A percentile compares a stretch with the other conserved stretches of the same genome.
Evolutionary conservation across 139 green algal genomes (phyloP).

Genomic region (Micractinium conductrix): DNA sequence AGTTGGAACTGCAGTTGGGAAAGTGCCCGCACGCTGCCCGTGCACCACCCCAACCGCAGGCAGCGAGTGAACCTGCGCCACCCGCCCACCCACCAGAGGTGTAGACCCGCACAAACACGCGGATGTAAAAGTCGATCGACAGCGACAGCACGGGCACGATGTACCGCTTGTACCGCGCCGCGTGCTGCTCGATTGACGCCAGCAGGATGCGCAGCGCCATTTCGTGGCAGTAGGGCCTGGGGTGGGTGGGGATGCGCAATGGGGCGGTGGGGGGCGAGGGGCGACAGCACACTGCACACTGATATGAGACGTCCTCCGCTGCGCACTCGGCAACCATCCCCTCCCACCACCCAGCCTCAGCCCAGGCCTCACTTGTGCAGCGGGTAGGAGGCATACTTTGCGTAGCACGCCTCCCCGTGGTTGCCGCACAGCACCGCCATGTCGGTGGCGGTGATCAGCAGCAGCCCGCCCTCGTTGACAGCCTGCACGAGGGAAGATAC

Average conservation of each 20-base stretch:
- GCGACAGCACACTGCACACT: background rate
- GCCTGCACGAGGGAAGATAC: conserved; percentile 12
- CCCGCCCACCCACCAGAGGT: conserved; percentile 68
- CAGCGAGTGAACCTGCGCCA: too few species aligned
- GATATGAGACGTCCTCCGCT: background rate
- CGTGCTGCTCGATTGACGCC: conserved; percentile 83
- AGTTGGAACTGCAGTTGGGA: too few species aligned
- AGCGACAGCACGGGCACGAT: conserved; percentile 93
- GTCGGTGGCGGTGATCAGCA: conserved; percentile 96
- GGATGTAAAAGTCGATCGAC: conserved; percentile 97
- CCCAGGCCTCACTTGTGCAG: conserved; percentile 69
- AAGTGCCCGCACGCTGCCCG: too few species aligned
- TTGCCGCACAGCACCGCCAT: conserved; percentile 99
- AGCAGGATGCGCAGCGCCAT: conserved; percentile 95
- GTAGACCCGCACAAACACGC: conserved; percentile 94
- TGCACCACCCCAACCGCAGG: too few species aligned
- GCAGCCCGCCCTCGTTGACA: conserved; percentile 91
- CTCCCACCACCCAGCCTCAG: background rate
- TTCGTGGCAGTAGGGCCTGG: conserved; percentile 94
- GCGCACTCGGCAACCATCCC: background rate
- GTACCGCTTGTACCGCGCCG: conserved; percentile 89
- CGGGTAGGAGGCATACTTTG: conserved; percentile 95
- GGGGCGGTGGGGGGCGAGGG: background rate
- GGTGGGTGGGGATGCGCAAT: conserved; percentile 67
- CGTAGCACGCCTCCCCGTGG: conserved; percentile 91